Conservation (phyloP, 2,329 filamentous ascomycete species). For the Amauroascus niger region DNA sequence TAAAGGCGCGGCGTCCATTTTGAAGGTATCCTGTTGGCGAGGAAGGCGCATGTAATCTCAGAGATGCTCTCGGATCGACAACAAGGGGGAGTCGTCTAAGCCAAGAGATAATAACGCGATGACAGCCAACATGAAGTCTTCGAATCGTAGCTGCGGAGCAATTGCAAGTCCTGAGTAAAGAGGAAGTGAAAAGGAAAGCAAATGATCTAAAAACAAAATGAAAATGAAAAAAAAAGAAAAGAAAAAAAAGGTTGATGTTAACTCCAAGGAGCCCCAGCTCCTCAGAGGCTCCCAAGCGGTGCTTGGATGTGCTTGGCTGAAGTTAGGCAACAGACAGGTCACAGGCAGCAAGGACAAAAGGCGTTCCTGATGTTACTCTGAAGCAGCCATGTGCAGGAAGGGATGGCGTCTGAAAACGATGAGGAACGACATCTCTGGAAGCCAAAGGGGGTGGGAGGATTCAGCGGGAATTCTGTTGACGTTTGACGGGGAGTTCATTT, state of each 20-base stretch:
- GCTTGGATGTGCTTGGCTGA: neutral
- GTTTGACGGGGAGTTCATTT: conserved; percentile 11
- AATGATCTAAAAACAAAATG: too few species aligned
- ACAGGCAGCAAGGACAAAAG: neutral
- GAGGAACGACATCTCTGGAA: neutral
- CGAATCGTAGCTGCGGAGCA: too few species aligned
- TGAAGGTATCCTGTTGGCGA: neutral
- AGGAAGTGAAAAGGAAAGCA: too few species aligned
- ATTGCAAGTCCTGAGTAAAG: too few species aligned
- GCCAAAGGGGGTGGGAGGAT: too few species aligned
- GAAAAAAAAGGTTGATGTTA: neutral
- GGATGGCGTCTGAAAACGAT: neutral
- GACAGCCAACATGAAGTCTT: too few species aligned
- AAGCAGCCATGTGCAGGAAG: neutral
- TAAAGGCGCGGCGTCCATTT: neutral
- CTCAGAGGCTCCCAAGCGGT: neutral
- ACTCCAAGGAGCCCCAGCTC: neutral
- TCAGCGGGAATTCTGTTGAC: too few species aligned
- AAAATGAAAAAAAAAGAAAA: neutral
- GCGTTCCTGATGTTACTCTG: neutral
- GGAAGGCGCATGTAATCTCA: neutral
- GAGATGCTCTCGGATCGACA: neutral
- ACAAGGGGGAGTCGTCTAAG: neutral
- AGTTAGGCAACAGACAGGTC: neutral
- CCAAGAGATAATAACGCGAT: neutral